Base-by-base conservation (phyloP, 345 rosid species). In the Gossypium rotundifolium region DNA sequence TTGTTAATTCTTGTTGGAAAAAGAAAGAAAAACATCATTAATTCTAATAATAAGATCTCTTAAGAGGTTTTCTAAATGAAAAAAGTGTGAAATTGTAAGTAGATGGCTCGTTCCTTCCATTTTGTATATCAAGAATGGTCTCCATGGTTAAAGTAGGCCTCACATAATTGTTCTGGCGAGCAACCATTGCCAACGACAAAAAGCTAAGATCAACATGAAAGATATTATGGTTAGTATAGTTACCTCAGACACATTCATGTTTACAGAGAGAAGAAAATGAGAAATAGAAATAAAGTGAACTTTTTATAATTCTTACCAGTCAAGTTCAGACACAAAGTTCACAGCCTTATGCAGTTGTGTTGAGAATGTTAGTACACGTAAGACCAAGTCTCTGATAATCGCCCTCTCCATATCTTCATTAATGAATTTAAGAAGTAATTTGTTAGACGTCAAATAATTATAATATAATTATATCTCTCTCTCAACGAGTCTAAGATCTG, bases 351-450 rank as follows among this genome's bases (percentile, higher is more conserved):
- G 85, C 68, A 95, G 80, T 83, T 88, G 92, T n/a, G 69, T 74
- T 69, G 97, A 91, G 84, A 89, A 94, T 44, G 80, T 80, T 81
- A 79, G 88, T 52, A 87, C 81, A 77, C 85, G 98, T 25, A 91
- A 88, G 75, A 92, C 85, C 92, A 91, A 83, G 81, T 89, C 98
- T 85, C 98, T 86, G 63, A 83, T 81, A 69, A 94, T 88, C 63
- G 91, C 98, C 79, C 97, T 86, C 80, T 92, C 98, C 98, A 94
- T 94, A 79, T 94, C 98, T 94, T 78, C 68, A 71, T 72, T 23
- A 63, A 75, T 46, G 69, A 71, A 71, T 72, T 76, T 46, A 23
- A 40, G 42, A 66, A 72, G 77, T 73, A 44, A 79, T 33, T 33
- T 33, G 40, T 33, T 33, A 33, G 7, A 33, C 40, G 40, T 33